Conservation (phyloP, 331 rosid species). For the Rosa hybrid region DNA sequence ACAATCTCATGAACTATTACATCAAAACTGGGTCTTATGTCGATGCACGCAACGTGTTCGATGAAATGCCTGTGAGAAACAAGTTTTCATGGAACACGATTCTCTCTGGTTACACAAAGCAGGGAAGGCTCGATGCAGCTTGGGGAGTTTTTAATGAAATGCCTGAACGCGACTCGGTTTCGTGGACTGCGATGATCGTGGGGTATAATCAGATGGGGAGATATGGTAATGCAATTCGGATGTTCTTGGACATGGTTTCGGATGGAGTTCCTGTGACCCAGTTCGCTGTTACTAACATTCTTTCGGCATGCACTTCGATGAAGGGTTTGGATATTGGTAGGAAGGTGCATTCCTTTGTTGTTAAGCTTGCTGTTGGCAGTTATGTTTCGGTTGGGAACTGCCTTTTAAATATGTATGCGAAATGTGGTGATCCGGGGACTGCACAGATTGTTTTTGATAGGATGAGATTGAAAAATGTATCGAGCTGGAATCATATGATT, state of each 20-base stretch:
- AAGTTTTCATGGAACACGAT: constrained; percentile 70
- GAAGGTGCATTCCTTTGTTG: constrained; percentile 62
- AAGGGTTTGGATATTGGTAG: constrained; percentile 58
- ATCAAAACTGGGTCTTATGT: constrained; percentile 41
- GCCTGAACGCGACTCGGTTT: constrained; percentile 76
- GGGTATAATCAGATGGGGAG: constrained; percentile 65
- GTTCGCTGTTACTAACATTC: constrained; percentile 68
- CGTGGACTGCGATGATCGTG: constrained; percentile 75
- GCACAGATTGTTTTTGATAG: constrained; percentile 62
- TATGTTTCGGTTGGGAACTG: constrained; percentile 64
- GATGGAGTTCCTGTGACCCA: constrained; percentile 45
- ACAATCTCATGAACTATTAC: constrained; percentile 64
- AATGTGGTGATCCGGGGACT: constrained; percentile 56
- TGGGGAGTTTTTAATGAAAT: constrained; percentile 50
- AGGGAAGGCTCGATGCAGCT: constrained; percentile 59
- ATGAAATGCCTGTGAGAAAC: constrained; percentile 62
- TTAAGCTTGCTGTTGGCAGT: constrained; percentile 58
- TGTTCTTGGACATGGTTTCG: constrained; percentile 59
- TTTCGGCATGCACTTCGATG: constrained; percentile 62
- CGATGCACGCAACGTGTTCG: constrained; percentile 59
- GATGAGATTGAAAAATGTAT: constrained; percentile 56
- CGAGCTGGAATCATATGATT: constrained; percentile 74
- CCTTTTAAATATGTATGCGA: constrained; percentile 83
- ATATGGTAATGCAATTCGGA: constrained; percentile 39
- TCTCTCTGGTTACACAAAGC: constrained; percentile 64